Evolutionary conservation across 352 stramenopile species (phyloP), one percentile per base, ranked within the genome.

Genomic region (Thraustochytrium sp.): DNA sequence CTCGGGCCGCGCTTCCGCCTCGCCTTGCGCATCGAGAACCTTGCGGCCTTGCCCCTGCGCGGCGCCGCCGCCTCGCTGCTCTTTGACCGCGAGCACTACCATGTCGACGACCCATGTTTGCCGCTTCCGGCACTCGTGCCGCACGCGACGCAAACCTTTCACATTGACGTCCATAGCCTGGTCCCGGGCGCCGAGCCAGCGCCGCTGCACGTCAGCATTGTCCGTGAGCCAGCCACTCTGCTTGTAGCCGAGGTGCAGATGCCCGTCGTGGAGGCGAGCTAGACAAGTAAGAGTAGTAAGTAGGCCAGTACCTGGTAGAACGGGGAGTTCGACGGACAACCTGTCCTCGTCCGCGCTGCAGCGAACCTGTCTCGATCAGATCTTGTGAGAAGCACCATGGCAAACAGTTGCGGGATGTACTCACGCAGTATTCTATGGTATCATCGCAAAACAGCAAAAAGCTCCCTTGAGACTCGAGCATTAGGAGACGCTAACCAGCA

Each of bases 201-300:
- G 23, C 68, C 68, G 16, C 26, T 80, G 31, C 37, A 80, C 23
- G 8, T 80, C 38, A 34, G n/a, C 44, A 72, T 80, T 2, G 51
- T 80, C 1, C 29, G 37, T 8, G 53, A 72, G 21, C 31, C 48
- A 5, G 42, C 23, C n/a, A 51, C 68, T 3, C 34, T 80, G 51
- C 53, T 80, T 13, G 44, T 37, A 9, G 68, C 68, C 2, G 44
- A 65, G 31, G 68, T 80, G 13, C 31, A 80, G 29, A 80, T 80
- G 68, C 68, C 68, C 49, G 38, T 80, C 18, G 68, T 63, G 13
- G 68, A 80, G 53, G 68, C n/a, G n/a, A n/a, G n/a, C n/a, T n/a
- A n/a, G n/a, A n/a, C n/a, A n/a, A n/a, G n/a, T n/a, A n/a, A n/a
- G n/a, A n/a, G n/a, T n/a, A n/a, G n/a, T n/a, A n/a, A n/a, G n/a